Evolutionary conservation across 805 yeast genomes (phyloP).

Genomic region (Saccharomyces kudriavzevii): DNA sequence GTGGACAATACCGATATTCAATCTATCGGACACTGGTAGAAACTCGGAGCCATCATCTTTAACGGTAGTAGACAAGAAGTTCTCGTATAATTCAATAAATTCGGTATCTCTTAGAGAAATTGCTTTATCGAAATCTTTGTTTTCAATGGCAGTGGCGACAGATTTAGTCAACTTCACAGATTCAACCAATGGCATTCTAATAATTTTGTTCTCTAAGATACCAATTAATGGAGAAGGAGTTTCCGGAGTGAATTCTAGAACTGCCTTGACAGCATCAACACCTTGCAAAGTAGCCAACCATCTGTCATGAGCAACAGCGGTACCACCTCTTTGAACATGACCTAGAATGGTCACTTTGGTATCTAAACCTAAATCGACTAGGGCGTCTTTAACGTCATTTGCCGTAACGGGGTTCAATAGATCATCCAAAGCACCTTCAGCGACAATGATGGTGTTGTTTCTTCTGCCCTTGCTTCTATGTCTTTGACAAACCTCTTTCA

Average conservation of each 20-base stretch:
- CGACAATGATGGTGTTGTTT: conserved; percentile 92
- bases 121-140: conserved; percentile 76
- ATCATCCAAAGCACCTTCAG: conserved; percentile 91
- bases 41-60: conserved; percentile 56
- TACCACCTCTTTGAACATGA: conserved; percentile 98
- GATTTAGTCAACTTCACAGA: conserved; percentile 79
- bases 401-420: conserved; percentile 75
- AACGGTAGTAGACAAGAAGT: conserved; percentile 62
- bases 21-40: conserved; percentile 52
- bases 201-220: conserved; percentile 76
- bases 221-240: conserved; percentile 95
- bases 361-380: conserved; percentile 80
- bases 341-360: conserved; percentile 93
- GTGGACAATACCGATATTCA: conserved; percentile 77
- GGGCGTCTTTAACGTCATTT: conserved; percentile 70
- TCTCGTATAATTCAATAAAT: conserved; percentile 69
- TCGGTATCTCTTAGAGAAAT: conserved; percentile 82
- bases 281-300: conserved; percentile 91
- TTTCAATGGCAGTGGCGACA: conserved; percentile 83
- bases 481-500: conserved; percentile 63
- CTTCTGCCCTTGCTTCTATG: conserved; percentile 86
- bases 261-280: conserved; percentile 93
- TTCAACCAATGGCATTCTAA: conserved; percentile 77
- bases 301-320: conserved; percentile 93
- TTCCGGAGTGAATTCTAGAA: conserved; percentile 76